These are phyloP conservation scores for Capsella bursapastoris DNA, from an alignment of 345 rosid species.

Conservation along the genomic window DNA sequence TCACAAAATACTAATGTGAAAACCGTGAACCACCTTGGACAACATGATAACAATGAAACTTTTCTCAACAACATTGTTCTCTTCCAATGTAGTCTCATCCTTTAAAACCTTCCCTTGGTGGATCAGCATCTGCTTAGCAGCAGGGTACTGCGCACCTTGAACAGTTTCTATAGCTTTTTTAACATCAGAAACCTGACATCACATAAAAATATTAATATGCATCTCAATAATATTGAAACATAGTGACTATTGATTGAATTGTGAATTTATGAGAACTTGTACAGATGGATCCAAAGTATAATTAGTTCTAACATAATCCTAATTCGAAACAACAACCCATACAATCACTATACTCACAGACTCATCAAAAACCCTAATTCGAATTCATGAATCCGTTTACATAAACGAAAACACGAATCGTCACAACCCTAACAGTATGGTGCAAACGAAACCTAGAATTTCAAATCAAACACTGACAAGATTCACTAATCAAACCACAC, in stretches of 20 bases:
- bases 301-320: constrained; percentile 1
- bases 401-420: constrained; percentile 14
- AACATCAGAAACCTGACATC: constrained; percentile 65
- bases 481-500: constrained; percentile 13
- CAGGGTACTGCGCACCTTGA: constrained; percentile 76
- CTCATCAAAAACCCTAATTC: constrained; percentile 42
- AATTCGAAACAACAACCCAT: neutral
- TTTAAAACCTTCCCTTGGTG: constrained; percentile 82
- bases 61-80: constrained; percentile 72
- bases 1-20: neutral
- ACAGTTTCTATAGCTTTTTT: constrained; percentile 68
- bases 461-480: constrained; percentile 29
- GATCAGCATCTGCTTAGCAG: constrained; percentile 84
- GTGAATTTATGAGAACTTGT: neutral
- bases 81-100: constrained; percentile 71
- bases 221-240: neutral
- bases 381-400: neutral
- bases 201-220: constrained; percentile 5
- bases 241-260: too few relatives aligned
- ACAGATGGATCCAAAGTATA: neutral
- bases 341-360: constrained; percentile 9
- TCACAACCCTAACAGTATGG: constrained; percentile 6
- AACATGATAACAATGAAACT: constrained; percentile 90
- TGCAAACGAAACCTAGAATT: constrained; percentile 28
- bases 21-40: constrained; percentile 60